Base-by-base conservation (phyloP, 345 rosid genomes). In the Salix purpurea region DNA sequence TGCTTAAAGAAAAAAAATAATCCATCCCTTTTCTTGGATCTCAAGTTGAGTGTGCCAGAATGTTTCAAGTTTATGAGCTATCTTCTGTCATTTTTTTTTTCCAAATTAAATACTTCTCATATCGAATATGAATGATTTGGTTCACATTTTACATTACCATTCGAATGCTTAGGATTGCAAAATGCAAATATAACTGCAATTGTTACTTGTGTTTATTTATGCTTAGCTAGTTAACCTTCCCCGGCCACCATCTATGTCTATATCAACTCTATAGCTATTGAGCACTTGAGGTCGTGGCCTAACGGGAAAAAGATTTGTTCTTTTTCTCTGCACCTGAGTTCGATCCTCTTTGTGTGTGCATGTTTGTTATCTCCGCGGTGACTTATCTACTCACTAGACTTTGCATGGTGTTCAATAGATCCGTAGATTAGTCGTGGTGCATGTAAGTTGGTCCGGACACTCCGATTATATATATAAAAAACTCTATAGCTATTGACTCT, bases 371-470 rank as follows among this genome's bases (percentile, higher is more conserved):
- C 34, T 32, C 34, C 5, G 0, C 0, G 5, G 0, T 32, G 34
- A 32, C 0, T 32, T 32, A 32, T 0, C 5, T 32, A 4, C 34
- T 32, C 34, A 4, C 5, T 32, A 32, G 5, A 32, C 34, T 32
- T 32, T 32, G 34, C 34, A 32, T 32, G 5, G 34, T 32, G 34
- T 32, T 32, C 1, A 4, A 4, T 32, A 32, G 1, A 32, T 32
- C 5, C 0, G 5, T 4, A 32, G 0, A 32, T 4, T 32, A 32
- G 34, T 32, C 0, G 1, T 32, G 5, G 0, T 32, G 5, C 34
- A 32, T 4, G 34, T 32, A 32, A 32, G 34, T 32, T 32, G 5
- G 0, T 4, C 34, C 34, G 34, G 0, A 32, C 34, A 32, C 5
- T 4, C 34, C n/a, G n/a, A n/a, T 2, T 32, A 32, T 32, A 32